phyloP scores from a whole-genome alignment of 345 rosid species.

The Brassica napus region DNA sequence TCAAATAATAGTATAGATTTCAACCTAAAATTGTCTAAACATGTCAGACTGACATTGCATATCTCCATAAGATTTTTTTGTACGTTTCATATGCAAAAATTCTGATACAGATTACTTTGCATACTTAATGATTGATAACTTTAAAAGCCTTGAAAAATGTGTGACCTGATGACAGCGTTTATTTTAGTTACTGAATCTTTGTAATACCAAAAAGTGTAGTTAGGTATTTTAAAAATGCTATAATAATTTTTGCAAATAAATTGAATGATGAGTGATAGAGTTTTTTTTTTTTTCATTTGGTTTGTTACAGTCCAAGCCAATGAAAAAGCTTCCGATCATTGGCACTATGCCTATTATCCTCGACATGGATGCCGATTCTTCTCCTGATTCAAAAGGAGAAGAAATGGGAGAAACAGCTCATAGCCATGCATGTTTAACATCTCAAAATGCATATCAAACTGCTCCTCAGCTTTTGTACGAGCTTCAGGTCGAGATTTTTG shows the following conservation, averaged over 20 bases:
- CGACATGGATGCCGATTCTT: not conserved
- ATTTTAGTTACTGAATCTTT: no score
- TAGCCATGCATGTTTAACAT: not conserved
- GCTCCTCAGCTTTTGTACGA: conserved; percentile 50
- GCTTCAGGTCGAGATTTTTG: conserved; percentile 54
- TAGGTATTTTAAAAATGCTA: no score
- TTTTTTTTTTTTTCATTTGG: no score
- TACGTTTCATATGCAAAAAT: not conserved
- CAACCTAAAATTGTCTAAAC: not conserved
- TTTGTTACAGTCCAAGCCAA: no score
- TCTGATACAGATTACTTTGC: no score
- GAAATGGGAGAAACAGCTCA: not conserved
- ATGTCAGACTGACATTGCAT: not conserved
- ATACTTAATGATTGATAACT: not conserved
- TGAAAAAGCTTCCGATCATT: not conserved
- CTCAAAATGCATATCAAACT: not conserved
- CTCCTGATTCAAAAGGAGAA: not conserved
- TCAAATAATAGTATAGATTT: no score
- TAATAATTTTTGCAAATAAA: no score
- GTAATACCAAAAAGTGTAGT: no score
- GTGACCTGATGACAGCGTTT: no score
- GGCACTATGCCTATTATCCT: not conserved
- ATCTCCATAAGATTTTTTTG: not conserved
- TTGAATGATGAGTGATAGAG: no score
- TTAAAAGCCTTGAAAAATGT: not conserved